Percentiles rank a stretch among this genome's conserved stretches.
These are phyloP conservation scores for Chlamydomonas sp. DNA, from an alignment of 139 green algal genomes.

Conservation along the genomic window DNA sequence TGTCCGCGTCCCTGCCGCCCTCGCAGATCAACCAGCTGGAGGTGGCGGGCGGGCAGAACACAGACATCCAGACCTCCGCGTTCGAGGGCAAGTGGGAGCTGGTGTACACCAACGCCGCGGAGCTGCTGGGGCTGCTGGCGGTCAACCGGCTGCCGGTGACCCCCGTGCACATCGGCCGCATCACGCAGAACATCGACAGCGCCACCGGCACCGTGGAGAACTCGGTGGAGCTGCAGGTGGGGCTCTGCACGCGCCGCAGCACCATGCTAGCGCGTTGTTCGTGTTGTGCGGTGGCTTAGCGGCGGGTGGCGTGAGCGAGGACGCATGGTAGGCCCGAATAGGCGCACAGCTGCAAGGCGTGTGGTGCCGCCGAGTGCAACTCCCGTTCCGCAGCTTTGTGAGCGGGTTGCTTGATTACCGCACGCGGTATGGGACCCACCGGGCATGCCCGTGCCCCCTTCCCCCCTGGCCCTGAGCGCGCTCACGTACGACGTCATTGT, in stretches of 20 bases:
- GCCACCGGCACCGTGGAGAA: conserved; percentile 79
- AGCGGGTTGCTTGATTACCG: too few species aligned
- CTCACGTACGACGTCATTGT: background rate
- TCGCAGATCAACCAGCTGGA: conserved; percentile 88
- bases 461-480: too few species aligned
- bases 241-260: background rate
- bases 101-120: conserved; percentile 90
- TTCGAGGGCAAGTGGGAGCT: conserved; percentile 83
- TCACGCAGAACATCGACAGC: conserved; percentile 87
- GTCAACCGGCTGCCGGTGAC: conserved; percentile 77
- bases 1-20: background rate
- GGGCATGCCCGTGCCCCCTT: too few species aligned
- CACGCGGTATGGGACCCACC: too few species aligned
- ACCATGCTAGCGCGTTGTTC: background rate
- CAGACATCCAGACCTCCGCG: background rate
- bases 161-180: conserved; percentile 81
- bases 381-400: too few species aligned
- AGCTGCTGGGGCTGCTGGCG: conserved; percentile 85
- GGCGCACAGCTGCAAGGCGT: too few species aligned
- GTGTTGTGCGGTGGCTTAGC: background rate
- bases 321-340: background rate
- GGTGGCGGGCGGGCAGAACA: conserved; percentile 39
- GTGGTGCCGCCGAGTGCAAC: too few species aligned
- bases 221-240: conserved; percentile 56
- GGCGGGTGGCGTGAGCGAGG: background rate